Conservation (phyloP, 2,329 filamentous ascomycete species). For the Beauveria sp. region DNA sequence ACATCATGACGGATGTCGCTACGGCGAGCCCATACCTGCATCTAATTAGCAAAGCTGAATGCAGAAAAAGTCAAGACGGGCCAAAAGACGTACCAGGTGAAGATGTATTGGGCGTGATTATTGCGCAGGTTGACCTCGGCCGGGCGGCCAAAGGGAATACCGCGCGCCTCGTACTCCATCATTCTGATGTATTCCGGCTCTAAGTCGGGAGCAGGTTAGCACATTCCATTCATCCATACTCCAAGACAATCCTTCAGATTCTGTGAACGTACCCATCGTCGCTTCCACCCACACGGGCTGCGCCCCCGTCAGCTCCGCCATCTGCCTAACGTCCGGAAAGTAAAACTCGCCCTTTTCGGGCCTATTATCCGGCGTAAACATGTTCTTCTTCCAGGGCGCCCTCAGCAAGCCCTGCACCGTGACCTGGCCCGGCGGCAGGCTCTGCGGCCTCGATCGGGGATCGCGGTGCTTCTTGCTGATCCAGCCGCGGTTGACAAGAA, state of each 20-base stretch:
- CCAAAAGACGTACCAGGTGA: conserved; percentile 73
- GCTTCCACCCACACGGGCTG: conserved; percentile 93
- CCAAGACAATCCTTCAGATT: no score
- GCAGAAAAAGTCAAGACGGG: no score
- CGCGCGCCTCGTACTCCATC: conserved; percentile 68
- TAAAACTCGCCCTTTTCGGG: conserved; percentile 83
- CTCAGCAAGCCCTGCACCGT: conserved; percentile 76
- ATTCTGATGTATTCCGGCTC: conserved; percentile 71
- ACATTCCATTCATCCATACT: not conserved
- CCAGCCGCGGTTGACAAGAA: conserved; percentile 89
- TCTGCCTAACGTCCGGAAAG: conserved; percentile 88
- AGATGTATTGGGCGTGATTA: conserved; percentile 97
- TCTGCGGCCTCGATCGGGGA: conserved; percentile 57
- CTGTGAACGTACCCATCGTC: conserved; percentile 65
- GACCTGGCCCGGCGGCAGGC: conserved; percentile 63
- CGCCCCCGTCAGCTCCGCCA: conserved; percentile 74
- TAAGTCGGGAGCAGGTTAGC: conserved; percentile 26
- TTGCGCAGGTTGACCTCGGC: conserved; percentile 91
- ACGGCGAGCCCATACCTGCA: conserved; percentile 74
- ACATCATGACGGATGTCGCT: conserved; percentile 91
- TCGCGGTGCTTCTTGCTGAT: conserved; percentile 67
- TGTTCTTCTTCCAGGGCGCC: conserved; percentile 93
- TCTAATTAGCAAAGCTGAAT: not conserved
- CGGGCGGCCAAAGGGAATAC: conserved; percentile 80
- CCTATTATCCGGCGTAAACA: conserved; percentile 88